These are phyloP conservation scores for Podospora australis DNA, from an alignment of 495 filamentous ascomycete genomes.

Conservation along the genomic window DNA sequence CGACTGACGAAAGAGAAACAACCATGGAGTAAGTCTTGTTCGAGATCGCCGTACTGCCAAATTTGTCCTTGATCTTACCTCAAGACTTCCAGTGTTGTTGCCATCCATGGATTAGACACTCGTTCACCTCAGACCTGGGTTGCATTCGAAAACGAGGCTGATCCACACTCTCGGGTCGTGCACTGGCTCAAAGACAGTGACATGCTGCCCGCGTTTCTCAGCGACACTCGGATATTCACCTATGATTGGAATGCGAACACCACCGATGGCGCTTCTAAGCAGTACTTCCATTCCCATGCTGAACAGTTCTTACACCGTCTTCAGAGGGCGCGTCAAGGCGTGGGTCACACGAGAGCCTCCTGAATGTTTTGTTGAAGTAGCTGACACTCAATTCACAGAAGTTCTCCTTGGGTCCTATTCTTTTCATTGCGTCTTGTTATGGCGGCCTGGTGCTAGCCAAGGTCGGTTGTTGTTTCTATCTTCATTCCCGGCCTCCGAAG, in stretches of 20 bases:
- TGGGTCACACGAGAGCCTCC: slow-evolving; percentile 5
- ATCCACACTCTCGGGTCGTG: no score
- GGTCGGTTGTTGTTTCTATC: slow-evolving; percentile 6
- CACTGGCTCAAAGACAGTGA: slow-evolving; percentile 26
- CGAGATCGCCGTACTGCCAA: no score
- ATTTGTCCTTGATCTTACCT: no score
- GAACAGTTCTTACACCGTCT: slow-evolving; percentile 8
- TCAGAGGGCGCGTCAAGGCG: background rate
- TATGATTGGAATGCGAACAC: slow-evolving; percentile 24
- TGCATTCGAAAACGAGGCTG: slow-evolving; percentile 7
- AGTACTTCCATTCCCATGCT: slow-evolving; percentile 13
- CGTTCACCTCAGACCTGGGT: slow-evolving; percentile 16
- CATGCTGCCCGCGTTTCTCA: slow-evolving; percentile 20
- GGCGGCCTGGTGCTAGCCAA: slow-evolving; percentile 14
- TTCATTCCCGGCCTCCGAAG: no score
- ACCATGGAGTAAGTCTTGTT: no score
- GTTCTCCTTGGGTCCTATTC: no score
- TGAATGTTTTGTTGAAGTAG: no score
- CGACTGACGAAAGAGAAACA: no score
- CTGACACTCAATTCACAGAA: no score
- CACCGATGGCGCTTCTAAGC: slow-evolving; percentile 9
- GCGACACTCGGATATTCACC: slow-evolving; percentile 20
- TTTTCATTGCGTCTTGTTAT: slow-evolving; percentile 22
- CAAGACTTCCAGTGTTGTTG: slow-evolving; percentile 21
- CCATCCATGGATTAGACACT: slow-evolving; percentile 23